phyloP scores from a whole-genome alignment of 768 basidiomycete genomes.

The Amanita rubescens region DNA sequence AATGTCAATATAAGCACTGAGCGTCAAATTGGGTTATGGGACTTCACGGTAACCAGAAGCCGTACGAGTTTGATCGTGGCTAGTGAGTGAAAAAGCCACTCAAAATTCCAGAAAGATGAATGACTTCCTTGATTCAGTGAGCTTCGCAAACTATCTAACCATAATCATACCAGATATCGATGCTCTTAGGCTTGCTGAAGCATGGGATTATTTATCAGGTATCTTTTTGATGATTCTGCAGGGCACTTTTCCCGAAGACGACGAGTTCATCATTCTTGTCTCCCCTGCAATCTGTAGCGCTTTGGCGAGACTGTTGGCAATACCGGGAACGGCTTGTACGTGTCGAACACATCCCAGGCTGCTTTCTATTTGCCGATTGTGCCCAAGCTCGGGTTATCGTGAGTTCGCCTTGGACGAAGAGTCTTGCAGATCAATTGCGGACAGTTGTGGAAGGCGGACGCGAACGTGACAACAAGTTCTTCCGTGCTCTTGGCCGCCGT shows the following conservation, averaged over 20 bases:
- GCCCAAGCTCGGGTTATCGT: conserved; percentile 20
- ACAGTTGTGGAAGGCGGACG: conserved; percentile 12
- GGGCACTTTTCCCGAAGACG: conserved; percentile 39
- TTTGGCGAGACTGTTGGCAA: conserved; percentile 30
- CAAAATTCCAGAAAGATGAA: background rate
- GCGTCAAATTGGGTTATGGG: background rate
- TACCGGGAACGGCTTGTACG: conserved; percentile 21
- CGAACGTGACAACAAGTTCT: background rate
- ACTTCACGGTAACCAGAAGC: background rate
- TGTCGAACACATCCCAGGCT: background rate
- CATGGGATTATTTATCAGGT: conserved; percentile 49
- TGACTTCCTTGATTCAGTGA: conserved; percentile 24
- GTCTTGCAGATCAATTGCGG: conserved; percentile 33
- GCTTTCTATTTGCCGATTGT: background rate
- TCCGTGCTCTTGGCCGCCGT: background rate
- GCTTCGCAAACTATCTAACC: conserved; percentile 38
- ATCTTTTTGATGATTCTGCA: conserved; percentile 39
- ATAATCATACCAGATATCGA: conserved; percentile 20
- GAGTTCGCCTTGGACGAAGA: conserved; percentile 45
- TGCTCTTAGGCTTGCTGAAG: conserved; percentile 37
- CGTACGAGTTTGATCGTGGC: background rate
- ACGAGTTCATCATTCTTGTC: conserved; percentile 42
- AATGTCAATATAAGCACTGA: background rate
- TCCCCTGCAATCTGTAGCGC: conserved; percentile 45
- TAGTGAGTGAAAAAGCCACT: background rate